These are phyloP conservation scores for Geoglossum cookeanum DNA, from an alignment of 2,329 filamentous ascomycete genomes.

Conservation along the genomic window DNA sequence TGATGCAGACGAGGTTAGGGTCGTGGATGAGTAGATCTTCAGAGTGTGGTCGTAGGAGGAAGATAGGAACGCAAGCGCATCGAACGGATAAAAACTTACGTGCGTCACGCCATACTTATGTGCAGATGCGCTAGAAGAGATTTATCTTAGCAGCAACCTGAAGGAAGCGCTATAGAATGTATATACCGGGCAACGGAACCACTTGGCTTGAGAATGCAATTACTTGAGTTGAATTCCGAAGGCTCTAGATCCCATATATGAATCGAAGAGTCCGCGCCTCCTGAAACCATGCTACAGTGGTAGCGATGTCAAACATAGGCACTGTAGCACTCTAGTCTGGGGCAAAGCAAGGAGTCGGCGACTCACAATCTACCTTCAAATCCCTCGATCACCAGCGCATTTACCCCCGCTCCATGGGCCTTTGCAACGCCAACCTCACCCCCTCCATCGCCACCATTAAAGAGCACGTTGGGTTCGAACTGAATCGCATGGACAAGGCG, in stretches of 20 bases:
- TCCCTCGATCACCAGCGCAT: slow-evolving; percentile 58
- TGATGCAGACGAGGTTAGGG: slow-evolving; percentile 38
- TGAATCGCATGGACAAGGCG: slow-evolving; percentile 51
- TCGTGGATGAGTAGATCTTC: slow-evolving; percentile 53
- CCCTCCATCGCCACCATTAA: slow-evolving; percentile 36
- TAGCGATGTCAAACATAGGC: too few species aligned
- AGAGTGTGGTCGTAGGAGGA: slow-evolving; percentile 61
- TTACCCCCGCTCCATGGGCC: slow-evolving; percentile 65
- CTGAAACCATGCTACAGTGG: slow-evolving; percentile 49
- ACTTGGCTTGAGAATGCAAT: slow-evolving; percentile 34
- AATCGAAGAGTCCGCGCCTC: slow-evolving; percentile 67
- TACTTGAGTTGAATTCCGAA: slow-evolving; percentile 25
- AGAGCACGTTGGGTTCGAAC: slow-evolving; percentile 45
- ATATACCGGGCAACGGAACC: slow-evolving; percentile 15
- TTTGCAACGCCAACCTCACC: slow-evolving; percentile 15
- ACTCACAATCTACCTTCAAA: slow-evolving; percentile 58
- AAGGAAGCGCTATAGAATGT: background rate
- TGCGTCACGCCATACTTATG: slow-evolving; percentile 60
- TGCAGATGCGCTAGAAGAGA: background rate
- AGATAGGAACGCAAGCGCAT: slow-evolving; percentile 55
- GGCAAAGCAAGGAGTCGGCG: background rate
- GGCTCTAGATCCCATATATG: slow-evolving; percentile 74
- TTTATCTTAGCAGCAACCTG: too few species aligned
- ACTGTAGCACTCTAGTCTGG: background rate
- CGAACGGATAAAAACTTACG: slow-evolving; percentile 61